These are phyloP conservation scores for Musa beccarii DNA, from an alignment of 176 grass and related monocot species.

Conservation along the genomic window DNA sequence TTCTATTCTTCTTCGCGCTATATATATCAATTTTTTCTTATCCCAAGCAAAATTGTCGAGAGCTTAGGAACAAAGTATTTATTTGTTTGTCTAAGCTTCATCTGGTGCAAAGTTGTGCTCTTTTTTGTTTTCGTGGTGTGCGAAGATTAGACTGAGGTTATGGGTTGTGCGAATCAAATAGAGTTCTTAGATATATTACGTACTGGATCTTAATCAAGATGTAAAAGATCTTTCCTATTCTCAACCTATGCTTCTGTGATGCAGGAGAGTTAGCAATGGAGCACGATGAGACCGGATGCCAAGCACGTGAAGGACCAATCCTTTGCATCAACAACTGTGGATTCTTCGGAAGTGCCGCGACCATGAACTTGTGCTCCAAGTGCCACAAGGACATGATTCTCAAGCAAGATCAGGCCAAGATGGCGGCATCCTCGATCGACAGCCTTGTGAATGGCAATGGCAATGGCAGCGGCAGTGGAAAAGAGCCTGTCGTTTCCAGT, in stretches of 20 bases:
- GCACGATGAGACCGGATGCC: constrained; percentile 78
- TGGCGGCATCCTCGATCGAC: constrained; percentile 75
- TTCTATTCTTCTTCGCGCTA: neutral
- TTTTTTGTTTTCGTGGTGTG: neutral
- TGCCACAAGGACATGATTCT: constrained; percentile 83
- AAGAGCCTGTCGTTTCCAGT: constrained; percentile 27
- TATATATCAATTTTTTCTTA: neutral
- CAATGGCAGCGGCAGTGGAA: constrained; percentile 11
- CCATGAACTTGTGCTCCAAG: constrained; percentile 98
- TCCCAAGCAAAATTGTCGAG: neutral
- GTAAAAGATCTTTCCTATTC: neutral
- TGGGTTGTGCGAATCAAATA: neutral
- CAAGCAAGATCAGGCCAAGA: constrained; percentile 66
- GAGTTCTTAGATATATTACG: neutral
- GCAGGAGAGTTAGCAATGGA: constrained; percentile 57
- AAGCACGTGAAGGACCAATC: constrained; percentile 64
- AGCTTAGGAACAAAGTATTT: too few species aligned
- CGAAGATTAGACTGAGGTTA: neutral
- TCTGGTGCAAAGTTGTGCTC: neutral
- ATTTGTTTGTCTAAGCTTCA: too few species aligned
- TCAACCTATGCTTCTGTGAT: constrained; percentile 17
- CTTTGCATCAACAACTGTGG: constrained; percentile 97
- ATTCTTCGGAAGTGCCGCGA: constrained; percentile 76
- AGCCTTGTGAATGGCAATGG: constrained; percentile 54
- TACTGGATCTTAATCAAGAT: neutral